phyloP scores from a whole-genome alignment of 2,329 filamentous ascomycete genomes.

The Exophiala viscosa region DNA sequence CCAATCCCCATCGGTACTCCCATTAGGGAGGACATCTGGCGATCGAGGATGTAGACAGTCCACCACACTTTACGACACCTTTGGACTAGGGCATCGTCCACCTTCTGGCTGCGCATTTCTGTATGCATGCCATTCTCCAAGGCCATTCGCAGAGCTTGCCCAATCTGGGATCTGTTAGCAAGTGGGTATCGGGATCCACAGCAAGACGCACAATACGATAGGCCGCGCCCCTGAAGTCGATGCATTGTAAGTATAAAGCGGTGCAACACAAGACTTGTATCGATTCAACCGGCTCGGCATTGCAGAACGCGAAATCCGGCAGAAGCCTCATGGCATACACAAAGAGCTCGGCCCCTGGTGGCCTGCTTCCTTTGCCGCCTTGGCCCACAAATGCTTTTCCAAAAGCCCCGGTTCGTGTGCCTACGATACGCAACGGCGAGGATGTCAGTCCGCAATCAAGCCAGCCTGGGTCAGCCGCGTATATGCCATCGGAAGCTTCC shows the following conservation, averaged over 20 bases:
- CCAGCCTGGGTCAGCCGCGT: conserved; percentile 1
- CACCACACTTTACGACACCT: conserved; percentile 52
- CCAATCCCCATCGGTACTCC: conserved; percentile 49
- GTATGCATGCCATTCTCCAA: conserved; percentile 52
- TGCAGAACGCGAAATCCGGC: conserved; percentile 41
- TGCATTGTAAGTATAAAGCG: conserved; percentile 51
- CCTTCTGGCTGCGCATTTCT: conserved; percentile 44
- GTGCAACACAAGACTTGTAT: conserved; percentile 52
- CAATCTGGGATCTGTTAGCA: conserved; percentile 36
- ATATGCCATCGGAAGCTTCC: conserved; percentile 35
- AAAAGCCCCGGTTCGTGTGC: conserved; percentile 44
- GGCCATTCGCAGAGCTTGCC: conserved; percentile 51
- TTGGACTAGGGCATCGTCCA: conserved; percentile 43
- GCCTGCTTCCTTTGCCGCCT: conserved; percentile 35
- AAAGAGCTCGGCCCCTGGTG: conserved; percentile 49
- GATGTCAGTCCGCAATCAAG: conserved; percentile 4
- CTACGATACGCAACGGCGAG: conserved; percentile 21
- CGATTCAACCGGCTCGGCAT: conserved; percentile 43
- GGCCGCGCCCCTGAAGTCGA: conserved; percentile 47
- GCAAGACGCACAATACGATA: conserved; percentile 42
- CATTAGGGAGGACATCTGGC: conserved; percentile 54
- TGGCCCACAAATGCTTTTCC: conserved; percentile 52
- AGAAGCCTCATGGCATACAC: conserved; percentile 44
- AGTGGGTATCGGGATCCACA: neutral
- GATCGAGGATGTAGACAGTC: conserved; percentile 53